Evolutionary conservation across 192 early-diverging fungal species (phyloP).

Genomic region (Kappamyces sp.): DNA sequence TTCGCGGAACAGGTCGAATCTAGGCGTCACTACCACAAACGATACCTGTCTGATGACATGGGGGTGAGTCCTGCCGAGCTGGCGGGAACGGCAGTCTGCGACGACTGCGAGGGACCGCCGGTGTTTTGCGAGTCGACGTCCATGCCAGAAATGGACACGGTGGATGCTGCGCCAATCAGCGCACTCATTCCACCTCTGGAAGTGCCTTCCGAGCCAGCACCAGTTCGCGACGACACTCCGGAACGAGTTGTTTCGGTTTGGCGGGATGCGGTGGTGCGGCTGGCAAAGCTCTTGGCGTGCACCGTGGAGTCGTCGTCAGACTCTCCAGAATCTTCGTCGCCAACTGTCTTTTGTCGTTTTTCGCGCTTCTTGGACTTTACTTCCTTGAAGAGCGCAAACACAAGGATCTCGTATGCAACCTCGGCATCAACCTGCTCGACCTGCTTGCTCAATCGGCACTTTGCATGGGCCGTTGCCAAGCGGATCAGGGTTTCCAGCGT

Average conservation of each 20-base stretch:
- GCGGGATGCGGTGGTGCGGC: constrained; percentile 3
- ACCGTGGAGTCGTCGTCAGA: constrained; percentile 20
- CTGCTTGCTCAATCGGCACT: constrained; percentile 70
- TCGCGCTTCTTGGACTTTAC: constrained; percentile 45
- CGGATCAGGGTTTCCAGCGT: constrained; percentile 97
- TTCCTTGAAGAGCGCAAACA: constrained; percentile 90
- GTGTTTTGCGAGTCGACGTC: not conserved
- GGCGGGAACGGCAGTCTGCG: not conserved
- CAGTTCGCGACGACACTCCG: not conserved
- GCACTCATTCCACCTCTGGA: constrained; percentile 1
- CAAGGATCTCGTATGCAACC: constrained; percentile 71
- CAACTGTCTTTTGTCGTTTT: constrained; percentile 22
- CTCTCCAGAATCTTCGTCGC: constrained; percentile 18
- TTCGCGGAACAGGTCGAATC: constrained; percentile 22
- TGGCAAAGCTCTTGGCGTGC: constrained; percentile 2
- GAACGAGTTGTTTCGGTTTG: not conserved
- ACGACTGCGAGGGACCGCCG: not conserved
- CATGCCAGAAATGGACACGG: not conserved
- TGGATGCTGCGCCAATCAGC: not conserved
- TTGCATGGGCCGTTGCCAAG: constrained; percentile 93
- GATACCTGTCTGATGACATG: constrained; percentile 1
- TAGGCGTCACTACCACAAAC: not conserved
- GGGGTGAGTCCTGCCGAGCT: constrained; percentile 2
- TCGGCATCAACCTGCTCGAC: constrained; percentile 84
- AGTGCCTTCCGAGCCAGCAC: not conserved